Percentiles rank a stretch among this genome's conserved stretches.
phyloP scores from a whole-genome alignment of 1,139 yeast species.

The Ogataea hybrid region DNA sequence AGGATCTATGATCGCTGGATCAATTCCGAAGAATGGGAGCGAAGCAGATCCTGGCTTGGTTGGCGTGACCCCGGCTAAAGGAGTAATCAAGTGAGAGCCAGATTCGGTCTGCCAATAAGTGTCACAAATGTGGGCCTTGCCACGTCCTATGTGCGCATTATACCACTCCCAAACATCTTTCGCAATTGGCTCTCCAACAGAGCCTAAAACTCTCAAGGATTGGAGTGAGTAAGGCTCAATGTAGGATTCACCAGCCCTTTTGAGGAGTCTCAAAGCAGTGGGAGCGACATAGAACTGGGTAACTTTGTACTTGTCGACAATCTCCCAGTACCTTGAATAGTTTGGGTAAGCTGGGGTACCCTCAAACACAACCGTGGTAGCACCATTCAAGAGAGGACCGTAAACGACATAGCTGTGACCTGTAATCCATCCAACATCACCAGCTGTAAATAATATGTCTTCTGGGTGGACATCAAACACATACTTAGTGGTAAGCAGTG shows the following conservation, averaged over 20 bases:
- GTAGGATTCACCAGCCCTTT: conserved; percentile 74
- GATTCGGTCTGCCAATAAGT: conserved; percentile 88
- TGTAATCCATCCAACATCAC: conserved; percentile 89
- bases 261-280: conserved; percentile 78
- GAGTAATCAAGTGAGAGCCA: conserved; percentile 71
- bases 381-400: conserved; percentile 77
- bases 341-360: conserved; percentile 87
- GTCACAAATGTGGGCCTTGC: conserved; percentile 71
- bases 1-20: conserved; percentile 68
- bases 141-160: conserved; percentile 73
- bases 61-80: conserved; percentile 71
- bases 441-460: conserved; percentile 77
- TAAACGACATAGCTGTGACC: conserved; percentile 84
- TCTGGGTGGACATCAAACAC: conserved; percentile 73
- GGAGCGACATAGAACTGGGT: conserved; percentile 90
- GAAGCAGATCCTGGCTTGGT: conserved; percentile 81
- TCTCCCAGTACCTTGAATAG: conserved; percentile 80
- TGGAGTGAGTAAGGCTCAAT: conserved; percentile 64
- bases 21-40: conserved; percentile 74
- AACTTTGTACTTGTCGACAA: conserved; percentile 72
- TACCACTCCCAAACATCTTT: conserved; percentile 96
- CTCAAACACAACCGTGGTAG: conserved; percentile 79
- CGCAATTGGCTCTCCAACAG: conserved; percentile 92
- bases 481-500: conserved; percentile 66
- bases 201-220: conserved; percentile 70